These are phyloP conservation scores for Podospora sp. DNA, from an alignment of 495 filamentous ascomycete species.

Conservation along the genomic window DNA sequence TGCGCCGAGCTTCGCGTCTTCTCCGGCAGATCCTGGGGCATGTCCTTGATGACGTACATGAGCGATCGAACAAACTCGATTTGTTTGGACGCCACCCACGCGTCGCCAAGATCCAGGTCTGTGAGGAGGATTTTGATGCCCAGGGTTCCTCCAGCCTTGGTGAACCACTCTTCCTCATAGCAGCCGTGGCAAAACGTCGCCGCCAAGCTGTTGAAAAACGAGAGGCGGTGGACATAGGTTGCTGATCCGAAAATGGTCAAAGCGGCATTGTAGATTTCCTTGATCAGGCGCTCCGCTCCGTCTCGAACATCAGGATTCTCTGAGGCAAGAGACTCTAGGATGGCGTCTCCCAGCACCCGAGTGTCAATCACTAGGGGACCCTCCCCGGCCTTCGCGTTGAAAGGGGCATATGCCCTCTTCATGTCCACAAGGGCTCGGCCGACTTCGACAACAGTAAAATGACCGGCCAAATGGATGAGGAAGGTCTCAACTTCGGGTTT, in stretches of 20 bases:
- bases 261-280: slow-evolving; percentile 76
- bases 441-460: slow-evolving; percentile 91
- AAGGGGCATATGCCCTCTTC: slow-evolving; percentile 71
- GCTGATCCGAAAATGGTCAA: slow-evolving; percentile 75
- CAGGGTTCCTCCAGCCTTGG: slow-evolving; percentile 86
- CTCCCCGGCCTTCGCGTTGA: slow-evolving; percentile 82
- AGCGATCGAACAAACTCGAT: slow-evolving; percentile 82
- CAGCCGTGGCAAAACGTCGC: slow-evolving; percentile 89
- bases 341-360: slow-evolving; percentile 81
- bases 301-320: slow-evolving; percentile 79
- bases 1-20: slow-evolving; percentile 80
- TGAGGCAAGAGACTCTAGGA: slow-evolving; percentile 83
- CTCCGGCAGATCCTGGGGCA: slow-evolving; percentile 87
- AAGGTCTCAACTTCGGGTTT: slow-evolving; percentile 70
- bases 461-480: slow-evolving; percentile 77
- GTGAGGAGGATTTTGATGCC: slow-evolving; percentile 84
- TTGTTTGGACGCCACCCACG: slow-evolving; percentile 79
- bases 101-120: slow-evolving; percentile 77
- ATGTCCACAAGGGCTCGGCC: slow-evolving; percentile 75
- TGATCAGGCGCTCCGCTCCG: slow-evolving; percentile 75
- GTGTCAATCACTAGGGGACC: slow-evolving; percentile 84
- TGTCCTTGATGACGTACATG: slow-evolving; percentile 96
- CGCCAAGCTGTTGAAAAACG: slow-evolving; percentile 80
- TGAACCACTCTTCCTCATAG: slow-evolving; percentile 96
- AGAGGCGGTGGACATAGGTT: slow-evolving; percentile 67